These are phyloP conservation scores for Epichloe sylvatica DNA, from an alignment of 2,329 filamentous ascomycete species.

Conservation along the genomic window DNA sequence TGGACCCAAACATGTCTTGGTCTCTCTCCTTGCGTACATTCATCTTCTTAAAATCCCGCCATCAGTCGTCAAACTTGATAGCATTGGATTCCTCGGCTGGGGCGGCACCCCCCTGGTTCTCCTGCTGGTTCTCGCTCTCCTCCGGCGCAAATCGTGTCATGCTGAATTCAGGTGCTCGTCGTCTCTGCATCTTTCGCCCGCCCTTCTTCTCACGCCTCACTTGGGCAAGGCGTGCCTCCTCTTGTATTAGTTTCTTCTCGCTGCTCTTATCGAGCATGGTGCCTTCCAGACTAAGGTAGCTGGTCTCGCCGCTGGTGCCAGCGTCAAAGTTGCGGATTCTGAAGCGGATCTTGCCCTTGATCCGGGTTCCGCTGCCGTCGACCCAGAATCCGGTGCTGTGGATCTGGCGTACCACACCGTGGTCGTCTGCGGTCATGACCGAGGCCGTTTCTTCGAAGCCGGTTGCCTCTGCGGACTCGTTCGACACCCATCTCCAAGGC, in stretches of 20 bases:
- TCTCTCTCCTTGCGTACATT: neutral
- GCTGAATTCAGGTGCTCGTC: constrained; percentile 37
- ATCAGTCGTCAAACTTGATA: neutral
- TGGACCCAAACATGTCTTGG: neutral
- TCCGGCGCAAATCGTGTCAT: constrained; percentile 41
- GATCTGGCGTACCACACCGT: constrained; percentile 38
- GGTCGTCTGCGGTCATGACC: constrained; percentile 30
- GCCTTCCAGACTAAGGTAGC: constrained; percentile 74
- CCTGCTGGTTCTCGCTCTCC: constrained; percentile 21
- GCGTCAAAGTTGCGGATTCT: constrained; percentile 76
- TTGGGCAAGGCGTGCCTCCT: constrained; percentile 30
- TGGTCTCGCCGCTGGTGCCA: constrained; percentile 57
- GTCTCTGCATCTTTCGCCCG: constrained; percentile 16
- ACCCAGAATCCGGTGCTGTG: constrained; percentile 60
- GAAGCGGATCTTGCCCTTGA: constrained; percentile 61
- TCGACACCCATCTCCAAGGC: constrained; percentile 67
- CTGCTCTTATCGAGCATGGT: constrained; percentile 63
- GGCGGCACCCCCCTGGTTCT: constrained; percentile 10
- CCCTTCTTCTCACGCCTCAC: constrained; percentile 23
- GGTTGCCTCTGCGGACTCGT: constrained; percentile 26
- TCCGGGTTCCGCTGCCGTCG: constrained; percentile 52
- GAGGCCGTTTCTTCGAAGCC: constrained; percentile 29
- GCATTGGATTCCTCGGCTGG: constrained; percentile 12
- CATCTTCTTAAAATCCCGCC: neutral
- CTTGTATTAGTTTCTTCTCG: constrained; percentile 40